Base-by-base conservation (phyloP, 305 asterid species). In the Withania somnifera region DNA sequence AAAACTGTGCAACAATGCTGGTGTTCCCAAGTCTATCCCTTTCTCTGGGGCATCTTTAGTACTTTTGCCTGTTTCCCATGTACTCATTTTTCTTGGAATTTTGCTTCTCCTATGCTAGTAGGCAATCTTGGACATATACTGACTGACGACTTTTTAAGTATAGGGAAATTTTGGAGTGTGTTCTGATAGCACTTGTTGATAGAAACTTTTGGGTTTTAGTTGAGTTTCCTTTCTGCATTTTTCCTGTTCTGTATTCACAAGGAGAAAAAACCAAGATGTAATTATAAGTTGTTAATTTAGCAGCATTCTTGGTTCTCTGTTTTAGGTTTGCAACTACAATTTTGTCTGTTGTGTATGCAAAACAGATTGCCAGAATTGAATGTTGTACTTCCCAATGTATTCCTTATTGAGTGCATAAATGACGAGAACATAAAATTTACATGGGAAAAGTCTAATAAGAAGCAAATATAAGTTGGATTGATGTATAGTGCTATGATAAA, bases 21-120 rank as follows among this genome's bases (percentile, higher is more conserved):
- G 47, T 30, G 50, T 87, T 87, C 85, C 92, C 87, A 82, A 85
- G 83, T 86, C 86, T 87, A 87, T 89, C 89, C 89, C 87, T 82
- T 78, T 89, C 77, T 60, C 83, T 58, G 89, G 81, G 32, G 84
- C 81, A 81, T 86, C 87, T 82, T 82, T 87, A 17, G 73, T 64
- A 47, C 52, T 19, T 32, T 73, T 28, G 17, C 78, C 71, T 79
- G 78, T 38, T 82, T 83, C 86, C 63, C 79, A 78, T 85, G 82
- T 82, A 68, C 73, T 86, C 52, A 67, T 87, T 80, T 68, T 73
- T 77, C 1, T 86, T 58, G 88, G 91, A 73, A 30, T 86, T 42
- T 58, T 83, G 78, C 30, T 86, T 68, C 78, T 81, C 9, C 56
- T 77, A 7, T 66, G 47, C 3, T 80, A 40, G 84, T 26, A 15